Base-by-base conservation (phyloP, 2,329 filamentous ascomycete species). In the Orbilia oligospora region DNA sequence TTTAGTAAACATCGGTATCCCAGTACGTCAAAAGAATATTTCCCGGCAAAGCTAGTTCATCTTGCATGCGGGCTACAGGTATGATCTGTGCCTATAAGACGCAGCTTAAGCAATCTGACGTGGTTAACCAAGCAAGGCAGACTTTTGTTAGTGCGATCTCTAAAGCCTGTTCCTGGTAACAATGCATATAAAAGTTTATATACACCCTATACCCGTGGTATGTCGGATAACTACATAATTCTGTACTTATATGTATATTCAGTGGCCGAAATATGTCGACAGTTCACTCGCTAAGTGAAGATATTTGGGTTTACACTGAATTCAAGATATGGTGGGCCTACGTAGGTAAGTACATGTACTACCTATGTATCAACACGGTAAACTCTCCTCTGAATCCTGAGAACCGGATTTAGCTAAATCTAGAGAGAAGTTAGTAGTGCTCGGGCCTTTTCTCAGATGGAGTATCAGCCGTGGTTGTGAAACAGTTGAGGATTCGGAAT, bases 401-500 rank as follows among this genome's bases (percentile, higher is more conserved):
- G 22, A 51, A 24, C 4, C 44, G 44, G 44, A 46, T 12, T 51
- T 38, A 20, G 5, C 30, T 38, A 3, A 6, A 30, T 30, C 27
- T 30, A 18, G 14, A 18, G 5, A 33, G 51, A 6, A 55, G 22
- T 18, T 33, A n/a, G 20, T 16, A 55, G 20, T 55, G 27, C 30
- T 38, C 30, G 20, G 53, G 16, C 53, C 27, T 22, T 44, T 44
- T 36, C 24, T 24, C 20, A 27, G 22, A 44, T n/a, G 56, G 33
- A 33, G 56, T 38, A 61, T 58, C 53, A 44, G 56, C 33, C 56
- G 20, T 41, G 18, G 20, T 27, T 44, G 20, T 61, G 56, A 58
- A 58, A 44, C 56, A 30, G 36, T 44, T 61, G 56, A 44, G 56
- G 56, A 44, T 44, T 61, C 56, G 56, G 56, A 61, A 18, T 44